A percentile compares a stretch with the other conserved stretches of the same genome.
Evolutionary conservation across 2,329 filamentous ascomycete genomes (phyloP).

Genomic region (Penicillium oxalicum): DNA sequence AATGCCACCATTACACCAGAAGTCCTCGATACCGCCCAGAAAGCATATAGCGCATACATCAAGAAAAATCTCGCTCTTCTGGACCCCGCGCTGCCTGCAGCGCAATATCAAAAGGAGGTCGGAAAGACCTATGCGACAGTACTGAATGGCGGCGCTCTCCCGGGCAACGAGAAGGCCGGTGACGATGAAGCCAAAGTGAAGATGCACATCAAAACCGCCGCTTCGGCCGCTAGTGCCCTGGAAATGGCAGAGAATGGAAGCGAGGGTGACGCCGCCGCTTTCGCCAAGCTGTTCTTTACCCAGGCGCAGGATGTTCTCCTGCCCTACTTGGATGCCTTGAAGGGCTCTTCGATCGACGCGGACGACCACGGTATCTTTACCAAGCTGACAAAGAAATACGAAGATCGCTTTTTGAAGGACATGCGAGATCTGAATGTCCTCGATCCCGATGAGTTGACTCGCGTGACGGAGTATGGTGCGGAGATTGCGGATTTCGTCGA

Average conservation of each 20-base stretch:
- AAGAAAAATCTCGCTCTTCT: slow-evolving; percentile 63
- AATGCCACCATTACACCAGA: slow-evolving; percentile 42
- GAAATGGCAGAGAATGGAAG: slow-evolving; percentile 26
- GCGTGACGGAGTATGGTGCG: slow-evolving; percentile 87
- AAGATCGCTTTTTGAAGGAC: slow-evolving; percentile 80
- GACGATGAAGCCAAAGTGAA: slow-evolving; percentile 83
- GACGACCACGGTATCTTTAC: slow-evolving; percentile 74
- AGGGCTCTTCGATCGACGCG: slow-evolving; percentile 53
- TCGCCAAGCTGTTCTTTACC: slow-evolving; percentile 48
- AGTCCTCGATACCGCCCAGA: slow-evolving; percentile 45
- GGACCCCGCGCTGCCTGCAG: slow-evolving; percentile 39
- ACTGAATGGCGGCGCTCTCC: slow-evolving; percentile 50
- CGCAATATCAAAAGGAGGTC: slow-evolving; percentile 44
- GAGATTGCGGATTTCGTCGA: slow-evolving; percentile 83
- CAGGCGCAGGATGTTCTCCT: slow-evolving; percentile 64
- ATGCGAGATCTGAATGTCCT: slow-evolving; percentile 83
- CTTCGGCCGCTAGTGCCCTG: slow-evolving; percentile 50
- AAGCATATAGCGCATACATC: slow-evolving; percentile 52
- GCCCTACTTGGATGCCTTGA: slow-evolving; percentile 68
- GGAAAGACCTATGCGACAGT: slow-evolving; percentile 50
- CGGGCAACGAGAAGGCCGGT: slow-evolving; percentile 51
- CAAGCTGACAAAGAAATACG: slow-evolving; percentile 76
- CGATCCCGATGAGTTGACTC: slow-evolving; percentile 71
- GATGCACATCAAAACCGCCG: slow-evolving; percentile 70
- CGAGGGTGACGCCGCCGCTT: slow-evolving; percentile 18